Evolutionary conservation across 345 rosid genomes (phyloP), one percentile per base, ranked within the genome.

Genomic region (Dipteronia sinensis): DNA sequence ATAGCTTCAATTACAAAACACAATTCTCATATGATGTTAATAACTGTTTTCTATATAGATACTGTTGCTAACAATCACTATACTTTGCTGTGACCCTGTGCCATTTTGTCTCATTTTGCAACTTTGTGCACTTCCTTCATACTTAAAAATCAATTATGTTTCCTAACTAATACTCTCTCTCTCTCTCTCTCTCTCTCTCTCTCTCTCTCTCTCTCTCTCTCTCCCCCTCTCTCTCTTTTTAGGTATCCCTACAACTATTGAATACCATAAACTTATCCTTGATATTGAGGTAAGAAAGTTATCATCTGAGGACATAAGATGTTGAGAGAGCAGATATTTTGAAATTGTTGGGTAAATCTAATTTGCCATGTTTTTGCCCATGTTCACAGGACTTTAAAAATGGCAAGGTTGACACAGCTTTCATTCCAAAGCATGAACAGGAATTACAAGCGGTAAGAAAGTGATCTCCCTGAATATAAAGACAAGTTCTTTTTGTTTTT

Each of bases 321-420:
- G 13, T 53, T 53, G 58, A 15, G 58, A 46, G 46, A 46, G 58
- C n/a, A 5, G 10, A 59, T 59, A 22, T 10, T 19, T 22, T 49
- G 47, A 68, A 31, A 27, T 13, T 15, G 7, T 67, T 69, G 25
- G 15, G 34, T 83, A 58, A 31, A 59, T 66, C 62, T 51, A 65
- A 69, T n/a, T 31, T 69, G 5, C 65, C 72, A 38, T 68, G 4
- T 81, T 70, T 16, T 47, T 64, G 12, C 65, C 38, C 10, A 71
- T 59, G 51, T 64, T 78, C n/a, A 73, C 87, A 96, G 99, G 99
- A 93, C 86, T 96, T 96, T 88, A 93, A 65, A 86, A 87, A 89
- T 67, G 97, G 99, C 79, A 96, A 92, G 67, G 99, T 96, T 77
- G 99, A 96, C 79, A 96, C 99, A n/a, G 95, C 99, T 66, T 96